Base-by-base conservation (phyloP, 179 eudicot species). In the Patellifolia procumbens region DNA sequence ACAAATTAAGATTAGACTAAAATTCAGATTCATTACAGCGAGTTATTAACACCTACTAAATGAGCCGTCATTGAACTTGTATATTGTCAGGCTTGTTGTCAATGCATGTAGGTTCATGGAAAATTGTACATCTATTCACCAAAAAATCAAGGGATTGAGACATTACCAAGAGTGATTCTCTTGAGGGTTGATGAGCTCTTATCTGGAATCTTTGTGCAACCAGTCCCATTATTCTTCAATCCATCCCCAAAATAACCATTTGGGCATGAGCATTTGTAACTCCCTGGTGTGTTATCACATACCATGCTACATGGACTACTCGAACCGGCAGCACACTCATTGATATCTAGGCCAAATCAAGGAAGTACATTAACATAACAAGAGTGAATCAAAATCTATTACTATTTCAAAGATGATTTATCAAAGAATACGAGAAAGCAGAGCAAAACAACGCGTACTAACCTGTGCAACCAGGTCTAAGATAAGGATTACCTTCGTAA, bases 401-500 rank as follows among this genome's bases (percentile, higher is more conserved):
- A 7, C 34, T n/a, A 7, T 5, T 63, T 61, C 20, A 8, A 13
- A 63, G 43, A 63, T 63, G 43, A 63, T 63, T 15, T 32, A 63
- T 5, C 19, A 1, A 20, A 32, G 42, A 55, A 55, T 19, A 16
- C 3, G 24, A 22, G 24, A 6, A 5, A 34, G 16, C 6, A 32
- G 6, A 34, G 22, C 17, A 34, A 62, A 32, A 6, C 24, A 32
- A 24, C 20, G 20, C 37, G 7, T 15, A 53, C 80, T 34, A 56
- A 86, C 88, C 87, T 80, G 77, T 35, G 70, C 89, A 88, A 20
- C 81, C 81, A 70, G 81, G 81, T 62, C 79, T 75, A 60, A 85
- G 82, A 59, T 88, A 86, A 24, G 89, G 88, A 72, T 88, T 88
- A 48, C 88, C 88, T 76, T 78, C 76, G 42, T 72, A 88, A 34